Base-by-base conservation (phyloP, 139 green algal genomes). In the Chlamydomonas eustigma region DNA sequence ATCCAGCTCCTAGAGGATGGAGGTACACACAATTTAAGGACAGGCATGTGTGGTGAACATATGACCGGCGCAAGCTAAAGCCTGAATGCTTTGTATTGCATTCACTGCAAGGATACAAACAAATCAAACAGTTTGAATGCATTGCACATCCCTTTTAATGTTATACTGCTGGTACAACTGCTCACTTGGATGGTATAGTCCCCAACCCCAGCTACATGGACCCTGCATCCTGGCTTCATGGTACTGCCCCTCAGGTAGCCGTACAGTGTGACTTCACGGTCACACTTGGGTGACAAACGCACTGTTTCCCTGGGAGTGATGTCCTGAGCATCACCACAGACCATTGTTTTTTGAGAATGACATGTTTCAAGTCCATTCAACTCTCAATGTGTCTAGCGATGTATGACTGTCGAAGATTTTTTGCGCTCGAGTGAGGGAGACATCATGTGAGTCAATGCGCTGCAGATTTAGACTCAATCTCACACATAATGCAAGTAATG, bases 181-280 rank as follows among this genome's bases (percentile, higher is more conserved):
- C 83, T 30, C 38, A 86, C 84, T 81, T 86, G 64, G 24, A 94
- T 79, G 58, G 82, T 77, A 74, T 85, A 94, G 86, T 98, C 95
- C 0, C 95, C 95, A 3, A 96, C 95, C 3, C 95, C 95, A 4
- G 94, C 93, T 31, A 83, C 31, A n/a, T 73, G 73, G 33, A 72
- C 28, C 22, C 65, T n/a, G 3, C 33, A 33, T 18, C 65, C 65
- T 0, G 77, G 70, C 79, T 91, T 91, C 39, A 97, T 72, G 80
- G 95, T 96, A 52, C 78, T 79, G 34, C 96, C 96, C 0, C 95
- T 86, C 74, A 98, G 75, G 83, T 94, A 99, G 25, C 96, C 96
- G 77, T 97, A 99, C 65, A 98, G 66, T 12, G 92, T 75, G 33
- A 99, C 82, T 0, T 93, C 86, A 4, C 95, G 85, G 86, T 98